Conservation (phyloP, 331 rosid species). For the Quercus tomentella region DNA sequence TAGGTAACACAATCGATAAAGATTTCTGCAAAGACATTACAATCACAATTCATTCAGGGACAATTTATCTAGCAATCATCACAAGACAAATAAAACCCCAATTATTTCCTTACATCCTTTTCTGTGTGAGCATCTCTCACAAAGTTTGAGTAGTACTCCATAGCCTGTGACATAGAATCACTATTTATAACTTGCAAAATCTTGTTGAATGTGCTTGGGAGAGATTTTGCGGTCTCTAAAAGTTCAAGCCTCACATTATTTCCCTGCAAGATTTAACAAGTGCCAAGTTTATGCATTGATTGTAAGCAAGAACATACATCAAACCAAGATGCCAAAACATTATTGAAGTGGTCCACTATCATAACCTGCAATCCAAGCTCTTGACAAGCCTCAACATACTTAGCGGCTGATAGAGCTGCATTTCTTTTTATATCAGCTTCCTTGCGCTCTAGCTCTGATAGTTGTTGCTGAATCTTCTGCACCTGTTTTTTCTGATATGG, state of each 20-base stretch:
- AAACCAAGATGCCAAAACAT: conserved; percentile 1
- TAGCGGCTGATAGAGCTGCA: conserved; percentile 68
- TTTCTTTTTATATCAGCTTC: conserved; percentile 86
- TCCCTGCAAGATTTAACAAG: conserved; percentile 53
- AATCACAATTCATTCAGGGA: conserved; percentile 20
- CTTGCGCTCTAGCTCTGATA: conserved; percentile 82
- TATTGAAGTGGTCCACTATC: conserved; percentile 6
- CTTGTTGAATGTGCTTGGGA: conserved; percentile 67
- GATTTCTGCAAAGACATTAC: conserved; percentile 46
- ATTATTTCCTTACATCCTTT: conserved; percentile 62
- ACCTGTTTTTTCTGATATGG: conserved; percentile 88
- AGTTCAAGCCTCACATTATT: conserved; percentile 74
- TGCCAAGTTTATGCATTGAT: background rate
- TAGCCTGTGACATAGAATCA: conserved; percentile 59
- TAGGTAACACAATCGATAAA: conserved; percentile 36
- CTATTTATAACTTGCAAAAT: conserved; percentile 68
- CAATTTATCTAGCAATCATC: conserved; percentile 2
- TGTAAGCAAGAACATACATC: background rate
- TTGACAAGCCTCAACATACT: conserved; percentile 87
- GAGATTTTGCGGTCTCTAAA: conserved; percentile 82
- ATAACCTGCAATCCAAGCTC: conserved; percentile 94
- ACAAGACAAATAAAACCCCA: conserved; percentile 2
- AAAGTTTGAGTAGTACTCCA: conserved; percentile 80
- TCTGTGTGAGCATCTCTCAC: conserved; percentile 81
- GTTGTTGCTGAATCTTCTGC: conserved; percentile 91